These are phyloP conservation scores for Phialophora tarda DNA, from an alignment of 2,329 filamentous ascomycete genomes.

Conservation along the genomic window DNA sequence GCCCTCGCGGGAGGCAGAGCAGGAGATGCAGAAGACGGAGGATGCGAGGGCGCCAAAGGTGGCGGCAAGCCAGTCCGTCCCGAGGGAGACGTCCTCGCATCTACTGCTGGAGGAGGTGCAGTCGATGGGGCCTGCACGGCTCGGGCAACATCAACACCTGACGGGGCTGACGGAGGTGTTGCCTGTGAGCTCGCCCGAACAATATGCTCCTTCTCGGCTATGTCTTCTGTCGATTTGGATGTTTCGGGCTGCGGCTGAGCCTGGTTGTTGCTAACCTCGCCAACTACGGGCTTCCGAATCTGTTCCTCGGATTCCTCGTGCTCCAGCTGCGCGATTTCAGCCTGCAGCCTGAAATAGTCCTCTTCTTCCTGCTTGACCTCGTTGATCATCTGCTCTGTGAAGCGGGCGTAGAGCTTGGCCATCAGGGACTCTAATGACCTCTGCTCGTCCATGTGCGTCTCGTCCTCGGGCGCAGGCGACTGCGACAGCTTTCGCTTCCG, in stretches of 20 bases:
- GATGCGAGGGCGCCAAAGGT: constrained; percentile 23
- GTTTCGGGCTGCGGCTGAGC: neutral
- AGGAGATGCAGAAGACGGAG: constrained; percentile 29
- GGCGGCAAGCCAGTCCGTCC: constrained; percentile 18
- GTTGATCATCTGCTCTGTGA: constrained; percentile 70
- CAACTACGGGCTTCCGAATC: constrained; percentile 8
- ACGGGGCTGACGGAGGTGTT: constrained; percentile 29
- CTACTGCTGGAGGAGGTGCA: constrained; percentile 9
- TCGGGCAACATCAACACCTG: constrained; percentile 29
- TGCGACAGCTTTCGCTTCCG: constrained; percentile 77
- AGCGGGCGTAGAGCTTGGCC: constrained; percentile 74
- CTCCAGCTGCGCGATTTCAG: constrained; percentile 72
- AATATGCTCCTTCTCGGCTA: constrained; percentile 7
- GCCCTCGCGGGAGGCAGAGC: constrained; percentile 16
- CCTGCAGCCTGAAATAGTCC: constrained; percentile 66
- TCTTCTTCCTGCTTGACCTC: constrained; percentile 77
- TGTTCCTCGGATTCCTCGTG: constrained; percentile 60
- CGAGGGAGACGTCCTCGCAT: constrained; percentile 19
- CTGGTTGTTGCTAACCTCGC: constrained; percentile 15
- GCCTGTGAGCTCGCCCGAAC: constrained; percentile 26
- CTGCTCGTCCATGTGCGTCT: constrained; percentile 18
- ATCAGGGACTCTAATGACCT: constrained; percentile 57
- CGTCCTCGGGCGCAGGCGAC: constrained; percentile 59
- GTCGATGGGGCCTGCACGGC: constrained; percentile 20
- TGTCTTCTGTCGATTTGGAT: constrained; percentile 5